These are phyloP conservation scores for Golubevia pallescens DNA, from an alignment of 1,284 basidiomycete genomes.

Conservation along the genomic window DNA sequence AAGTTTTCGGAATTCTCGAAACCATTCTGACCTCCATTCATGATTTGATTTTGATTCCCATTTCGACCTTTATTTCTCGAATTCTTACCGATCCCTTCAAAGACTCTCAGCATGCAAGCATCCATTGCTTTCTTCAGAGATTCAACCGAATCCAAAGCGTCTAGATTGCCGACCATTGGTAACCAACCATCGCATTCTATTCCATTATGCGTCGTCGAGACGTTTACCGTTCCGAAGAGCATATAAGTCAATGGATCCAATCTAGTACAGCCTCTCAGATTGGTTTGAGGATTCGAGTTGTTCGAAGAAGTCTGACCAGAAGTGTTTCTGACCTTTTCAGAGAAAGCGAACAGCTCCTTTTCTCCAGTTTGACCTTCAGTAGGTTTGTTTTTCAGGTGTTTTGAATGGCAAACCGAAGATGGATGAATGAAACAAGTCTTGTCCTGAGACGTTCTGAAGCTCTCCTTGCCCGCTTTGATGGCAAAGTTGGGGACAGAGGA, in stretches of 20 bases:
- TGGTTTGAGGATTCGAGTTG: constrained; percentile 71
- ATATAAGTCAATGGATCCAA: constrained; percentile 89
- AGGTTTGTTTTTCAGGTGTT: constrained; percentile 68
- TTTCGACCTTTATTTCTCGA: not conserved
- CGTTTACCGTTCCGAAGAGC: constrained; percentile 85
- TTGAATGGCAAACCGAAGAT: constrained; percentile 83
- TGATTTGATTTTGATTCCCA: not conserved
- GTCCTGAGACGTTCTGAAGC: constrained; percentile 80
- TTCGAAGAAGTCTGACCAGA: constrained; percentile 66
- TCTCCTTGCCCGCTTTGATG: constrained; percentile 76
- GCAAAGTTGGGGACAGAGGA: constrained; percentile 94
- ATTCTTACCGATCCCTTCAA: constrained; percentile 72
- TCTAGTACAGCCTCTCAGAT: constrained; percentile 72
- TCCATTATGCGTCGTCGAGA: constrained; percentile 66
- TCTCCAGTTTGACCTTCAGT: constrained; percentile 66
- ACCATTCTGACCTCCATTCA: constrained; percentile 1
- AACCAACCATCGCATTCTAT: constrained; percentile 87
- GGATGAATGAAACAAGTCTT: constrained; percentile 82
- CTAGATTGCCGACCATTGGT: constrained; percentile 76
- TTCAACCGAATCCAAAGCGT: constrained; percentile 82
- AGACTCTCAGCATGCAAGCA: constrained; percentile 84
- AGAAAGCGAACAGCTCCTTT: constrained; percentile 82
- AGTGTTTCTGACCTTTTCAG: constrained; percentile 82
- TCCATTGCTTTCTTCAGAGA: constrained; percentile 84
- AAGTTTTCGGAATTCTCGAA: constrained; percentile 4